phyloP scores from a whole-genome alignment of 331 rosid species.

The Spiraea crenata region DNA sequence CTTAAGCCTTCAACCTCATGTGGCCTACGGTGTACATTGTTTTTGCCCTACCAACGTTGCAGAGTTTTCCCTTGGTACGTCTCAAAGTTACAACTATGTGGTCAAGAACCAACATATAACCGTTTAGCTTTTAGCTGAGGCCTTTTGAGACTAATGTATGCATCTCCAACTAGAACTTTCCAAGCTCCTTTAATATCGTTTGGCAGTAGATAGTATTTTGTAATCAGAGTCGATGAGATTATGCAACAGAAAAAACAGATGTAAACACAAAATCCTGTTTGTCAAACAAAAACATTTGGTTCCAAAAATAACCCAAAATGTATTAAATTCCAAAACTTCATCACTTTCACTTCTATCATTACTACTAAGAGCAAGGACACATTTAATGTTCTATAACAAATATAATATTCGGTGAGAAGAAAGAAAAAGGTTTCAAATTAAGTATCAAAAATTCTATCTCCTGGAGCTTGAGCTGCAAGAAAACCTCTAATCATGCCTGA shows the following conservation, averaged over 20 bases:
- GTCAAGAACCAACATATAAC: no score
- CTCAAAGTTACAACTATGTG: no score
- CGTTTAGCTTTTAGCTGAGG: no score
- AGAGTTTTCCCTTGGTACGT: no score
- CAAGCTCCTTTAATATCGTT: background rate
- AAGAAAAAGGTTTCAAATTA: slow-evolving; percentile 18
- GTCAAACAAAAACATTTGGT: background rate
- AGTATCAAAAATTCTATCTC: slow-evolving; percentile 24
- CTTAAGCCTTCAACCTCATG: no score
- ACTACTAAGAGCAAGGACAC: slow-evolving; percentile 18
- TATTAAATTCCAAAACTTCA: slow-evolving; percentile 8
- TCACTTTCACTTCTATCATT: slow-evolving; percentile 21
- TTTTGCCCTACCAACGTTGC: no score
- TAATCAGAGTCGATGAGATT: background rate
- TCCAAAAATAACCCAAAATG: slow-evolving; percentile 1
- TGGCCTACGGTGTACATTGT: no score
- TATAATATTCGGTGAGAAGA: slow-evolving; percentile 8
- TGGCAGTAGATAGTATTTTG: background rate
- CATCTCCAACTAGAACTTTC: background rate
- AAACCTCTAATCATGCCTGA: slow-evolving; percentile 19
- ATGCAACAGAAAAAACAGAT: background rate
- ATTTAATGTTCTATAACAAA: slow-evolving; percentile 21
- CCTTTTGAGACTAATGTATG: background rate
- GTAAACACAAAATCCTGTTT: background rate
- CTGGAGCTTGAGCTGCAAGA: slow-evolving; percentile 25